Percentiles rank a stretch among this genome's conserved stretches.
phyloP scores from a whole-genome alignment of 1,284 basidiomycete species.

The Apiotrichum sp. region DNA sequence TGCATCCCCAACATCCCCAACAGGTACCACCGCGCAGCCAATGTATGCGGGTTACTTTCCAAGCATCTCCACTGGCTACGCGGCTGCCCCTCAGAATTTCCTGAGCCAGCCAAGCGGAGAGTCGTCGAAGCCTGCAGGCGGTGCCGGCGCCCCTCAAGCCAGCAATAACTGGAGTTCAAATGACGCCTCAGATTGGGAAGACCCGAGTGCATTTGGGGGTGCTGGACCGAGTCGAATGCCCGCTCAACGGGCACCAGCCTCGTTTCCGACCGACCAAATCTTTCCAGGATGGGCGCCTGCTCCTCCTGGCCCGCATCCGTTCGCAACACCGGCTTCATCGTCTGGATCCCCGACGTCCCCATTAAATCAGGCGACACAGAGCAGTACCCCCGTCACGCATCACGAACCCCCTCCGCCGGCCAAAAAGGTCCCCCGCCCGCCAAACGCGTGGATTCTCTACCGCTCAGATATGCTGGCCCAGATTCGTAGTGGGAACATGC shows the following conservation, averaged over 20 bases:
- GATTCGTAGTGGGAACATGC: background rate
- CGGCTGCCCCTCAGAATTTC: background rate
- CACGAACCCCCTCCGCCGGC: background rate
- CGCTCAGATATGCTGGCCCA: conserved; percentile 58
- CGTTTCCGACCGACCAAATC: background rate
- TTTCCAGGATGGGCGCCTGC: background rate
- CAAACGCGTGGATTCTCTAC: conserved; percentile 90
- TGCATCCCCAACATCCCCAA: background rate
- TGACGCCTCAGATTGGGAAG: background rate
- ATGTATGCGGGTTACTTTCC: conserved; percentile 1
- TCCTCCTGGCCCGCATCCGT: background rate
- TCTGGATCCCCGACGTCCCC: background rate
- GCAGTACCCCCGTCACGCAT: background rate
- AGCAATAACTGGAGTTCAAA: background rate
- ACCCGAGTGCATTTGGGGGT: background rate
- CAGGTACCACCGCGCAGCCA: background rate
- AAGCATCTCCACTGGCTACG: background rate
- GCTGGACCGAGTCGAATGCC: background rate
- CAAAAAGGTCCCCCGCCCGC: conserved; percentile 53
- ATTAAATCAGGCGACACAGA: background rate
- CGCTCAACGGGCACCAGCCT: background rate
- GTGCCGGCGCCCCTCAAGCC: too few relatives aligned
- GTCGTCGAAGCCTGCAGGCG: background rate
- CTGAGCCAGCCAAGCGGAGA: background rate
- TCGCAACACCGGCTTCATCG: background rate